Conservation (phyloP, 305 asterid species). For the Stenogyne calaminthoides region DNA sequence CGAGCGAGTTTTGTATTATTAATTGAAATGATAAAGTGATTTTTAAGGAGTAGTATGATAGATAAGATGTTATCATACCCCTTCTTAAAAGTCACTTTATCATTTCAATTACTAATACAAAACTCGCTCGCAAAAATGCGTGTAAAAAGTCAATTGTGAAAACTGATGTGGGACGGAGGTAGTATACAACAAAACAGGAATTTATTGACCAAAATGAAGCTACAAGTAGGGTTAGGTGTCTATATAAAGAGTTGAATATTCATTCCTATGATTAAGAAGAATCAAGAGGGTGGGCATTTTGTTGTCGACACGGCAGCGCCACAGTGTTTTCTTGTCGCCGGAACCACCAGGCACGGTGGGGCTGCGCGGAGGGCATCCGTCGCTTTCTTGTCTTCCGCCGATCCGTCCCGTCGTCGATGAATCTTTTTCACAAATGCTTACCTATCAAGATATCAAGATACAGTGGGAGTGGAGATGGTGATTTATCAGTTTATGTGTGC, state of each 20-base stretch:
- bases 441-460: not conserved
- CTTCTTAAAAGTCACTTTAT: too few species aligned
- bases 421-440: conserved; percentile 20
- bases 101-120: too few species aligned
- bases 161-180: too few species aligned
- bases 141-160: too few species aligned
- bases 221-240: not conserved
- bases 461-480: too few species aligned
- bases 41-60: too few species aligned
- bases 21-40: too few species aligned
- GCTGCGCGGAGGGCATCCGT: conserved; percentile 22
- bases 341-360: conserved; percentile 34
- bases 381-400: conserved; percentile 36
- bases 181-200: not conserved
- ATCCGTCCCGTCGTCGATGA: conserved; percentile 24
- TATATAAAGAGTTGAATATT: not conserved
- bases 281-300: not conserved
- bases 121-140: too few species aligned
- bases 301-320: conserved; percentile 27
- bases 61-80: too few species aligned
- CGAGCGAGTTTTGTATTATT: too few species aligned
- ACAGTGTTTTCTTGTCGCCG: conserved; percentile 29
- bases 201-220: not conserved
- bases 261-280: not conserved
- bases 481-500: conserved; percentile 31